These are phyloP conservation scores for Puccinia horiana DNA, from an alignment of 1,284 basidiomycete species.

Conservation along the genomic window DNA sequence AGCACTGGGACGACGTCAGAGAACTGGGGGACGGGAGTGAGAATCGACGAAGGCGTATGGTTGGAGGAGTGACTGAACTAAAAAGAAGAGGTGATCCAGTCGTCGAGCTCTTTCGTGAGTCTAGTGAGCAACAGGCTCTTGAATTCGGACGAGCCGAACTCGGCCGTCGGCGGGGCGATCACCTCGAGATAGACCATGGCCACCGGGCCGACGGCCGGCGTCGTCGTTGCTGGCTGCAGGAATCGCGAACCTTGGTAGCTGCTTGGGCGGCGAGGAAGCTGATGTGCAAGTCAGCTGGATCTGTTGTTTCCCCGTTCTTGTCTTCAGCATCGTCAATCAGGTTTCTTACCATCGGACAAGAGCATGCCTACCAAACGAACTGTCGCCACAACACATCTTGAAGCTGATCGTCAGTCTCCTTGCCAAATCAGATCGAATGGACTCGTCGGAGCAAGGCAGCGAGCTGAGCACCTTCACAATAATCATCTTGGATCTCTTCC, in stretches of 20 bases:
- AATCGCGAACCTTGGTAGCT: background rate
- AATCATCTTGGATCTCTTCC: background rate
- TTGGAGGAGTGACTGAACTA: background rate
- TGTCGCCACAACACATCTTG: conserved; percentile 13
- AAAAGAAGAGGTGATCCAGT: conserved; percentile 23
- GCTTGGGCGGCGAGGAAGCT: background rate
- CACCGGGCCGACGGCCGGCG: background rate
- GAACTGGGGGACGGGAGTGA: background rate
- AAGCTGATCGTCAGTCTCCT: conserved; percentile 23
- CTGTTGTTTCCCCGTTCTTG: background rate
- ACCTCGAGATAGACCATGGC: conserved; percentile 18
- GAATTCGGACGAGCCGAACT: background rate
- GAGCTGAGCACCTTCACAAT: conserved; percentile 17
- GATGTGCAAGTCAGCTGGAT: conserved; percentile 9
- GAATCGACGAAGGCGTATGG: background rate
- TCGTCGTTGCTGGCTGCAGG: background rate
- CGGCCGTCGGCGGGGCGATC: background rate
- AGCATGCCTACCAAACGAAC: background rate
- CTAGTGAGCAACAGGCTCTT: background rate
- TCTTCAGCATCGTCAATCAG: background rate
- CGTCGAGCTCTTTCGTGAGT: conserved; percentile 10
- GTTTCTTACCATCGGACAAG: background rate
- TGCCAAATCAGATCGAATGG: background rate
- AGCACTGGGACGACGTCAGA: conserved; percentile 12
- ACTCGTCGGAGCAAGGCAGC: background rate